Evolutionary conservation across 2,329 filamentous ascomycete species (phyloP).

Genomic region (Biscogniauxia marginata): DNA sequence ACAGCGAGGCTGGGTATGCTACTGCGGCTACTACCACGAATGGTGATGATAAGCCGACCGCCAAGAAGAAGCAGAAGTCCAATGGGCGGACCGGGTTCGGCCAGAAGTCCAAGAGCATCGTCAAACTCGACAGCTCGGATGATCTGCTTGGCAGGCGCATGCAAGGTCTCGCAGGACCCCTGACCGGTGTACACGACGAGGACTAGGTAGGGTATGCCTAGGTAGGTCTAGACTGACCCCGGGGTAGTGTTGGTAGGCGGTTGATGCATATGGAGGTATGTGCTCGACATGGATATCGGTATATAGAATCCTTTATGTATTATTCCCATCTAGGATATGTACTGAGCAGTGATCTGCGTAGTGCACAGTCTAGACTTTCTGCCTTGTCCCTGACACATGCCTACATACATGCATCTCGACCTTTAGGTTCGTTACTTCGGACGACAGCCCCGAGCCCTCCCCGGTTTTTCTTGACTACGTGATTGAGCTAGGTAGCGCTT

Average conservation of each 20-base stretch:
- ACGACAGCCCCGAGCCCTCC: not conserved
- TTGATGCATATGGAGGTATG: not conserved
- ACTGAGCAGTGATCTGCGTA: not conserved
- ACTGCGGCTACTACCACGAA: conserved; percentile 1
- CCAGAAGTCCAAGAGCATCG: conserved; percentile 44
- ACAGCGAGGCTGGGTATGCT: conserved; percentile 17
- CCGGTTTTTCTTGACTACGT: not conserved
- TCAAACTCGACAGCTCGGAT: conserved; percentile 57
- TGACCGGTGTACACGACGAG: conserved; percentile 48
- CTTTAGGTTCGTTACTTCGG: not conserved
- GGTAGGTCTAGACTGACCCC: not conserved
- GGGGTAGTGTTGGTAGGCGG: not conserved
- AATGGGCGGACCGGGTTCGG: conserved; percentile 27
- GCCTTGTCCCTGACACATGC: not conserved
- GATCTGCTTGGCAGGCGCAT: conserved; percentile 57
- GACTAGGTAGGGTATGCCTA: conserved; percentile 18
- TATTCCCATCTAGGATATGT: not conserved
- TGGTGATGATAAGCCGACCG: conserved; percentile 16
- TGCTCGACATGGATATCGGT: not conserved
- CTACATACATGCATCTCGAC: not conserved
- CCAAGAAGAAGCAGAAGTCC: conserved; percentile 21
- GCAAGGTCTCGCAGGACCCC: conserved; percentile 54
- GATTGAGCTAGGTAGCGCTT: not conserved
- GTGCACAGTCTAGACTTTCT: not conserved
- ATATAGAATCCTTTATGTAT: not conserved